These are phyloP conservation scores for Sinapis alba DNA, from an alignment of 441 rosid species.

Conservation along the genomic window DNA sequence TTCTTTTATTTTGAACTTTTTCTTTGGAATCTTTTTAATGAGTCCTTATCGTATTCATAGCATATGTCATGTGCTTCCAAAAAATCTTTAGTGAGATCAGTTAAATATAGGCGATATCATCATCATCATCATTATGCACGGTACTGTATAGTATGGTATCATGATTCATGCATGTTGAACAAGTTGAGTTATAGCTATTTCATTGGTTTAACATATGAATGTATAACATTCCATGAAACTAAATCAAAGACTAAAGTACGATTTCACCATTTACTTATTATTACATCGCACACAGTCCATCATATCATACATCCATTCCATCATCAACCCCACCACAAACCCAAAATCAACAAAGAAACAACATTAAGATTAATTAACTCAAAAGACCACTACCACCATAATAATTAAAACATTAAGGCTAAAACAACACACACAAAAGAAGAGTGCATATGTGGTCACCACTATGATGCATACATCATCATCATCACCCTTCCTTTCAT, in stretches of 20 bases:
- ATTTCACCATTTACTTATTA: slow-evolving; percentile 10
- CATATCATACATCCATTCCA: slow-evolving; percentile 35
- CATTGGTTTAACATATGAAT: neutral
- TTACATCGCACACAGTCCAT: slow-evolving; percentile 22
- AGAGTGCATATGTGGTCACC: slow-evolving; percentile 29
- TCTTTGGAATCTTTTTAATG: slow-evolving; percentile 23
- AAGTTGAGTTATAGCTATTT: neutral
- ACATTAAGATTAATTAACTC: slow-evolving; percentile 32
- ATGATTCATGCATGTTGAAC: neutral
- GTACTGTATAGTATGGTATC: neutral
- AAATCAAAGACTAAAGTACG: neutral
- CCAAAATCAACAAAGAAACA: slow-evolving; percentile 26
- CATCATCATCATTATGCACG: neutral
- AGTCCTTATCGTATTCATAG: slow-evolving; percentile 9
- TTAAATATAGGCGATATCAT: slow-evolving; percentile 1
- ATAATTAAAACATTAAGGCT: slow-evolving; percentile 26
- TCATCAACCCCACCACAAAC: slow-evolving; percentile 18
- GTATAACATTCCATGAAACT: slow-evolving; percentile 7
- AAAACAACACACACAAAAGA: slow-evolving; percentile 29
- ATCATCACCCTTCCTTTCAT: slow-evolving; percentile 35
- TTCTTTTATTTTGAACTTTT: slow-evolving; percentile 13
- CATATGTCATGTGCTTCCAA: neutral
- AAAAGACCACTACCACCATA: slow-evolving; percentile 25
- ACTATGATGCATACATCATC: slow-evolving; percentile 33
- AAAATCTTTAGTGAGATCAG: neutral